Conservation (phyloP, 805 yeast species). For the Lachancea dasiensis region DNA sequence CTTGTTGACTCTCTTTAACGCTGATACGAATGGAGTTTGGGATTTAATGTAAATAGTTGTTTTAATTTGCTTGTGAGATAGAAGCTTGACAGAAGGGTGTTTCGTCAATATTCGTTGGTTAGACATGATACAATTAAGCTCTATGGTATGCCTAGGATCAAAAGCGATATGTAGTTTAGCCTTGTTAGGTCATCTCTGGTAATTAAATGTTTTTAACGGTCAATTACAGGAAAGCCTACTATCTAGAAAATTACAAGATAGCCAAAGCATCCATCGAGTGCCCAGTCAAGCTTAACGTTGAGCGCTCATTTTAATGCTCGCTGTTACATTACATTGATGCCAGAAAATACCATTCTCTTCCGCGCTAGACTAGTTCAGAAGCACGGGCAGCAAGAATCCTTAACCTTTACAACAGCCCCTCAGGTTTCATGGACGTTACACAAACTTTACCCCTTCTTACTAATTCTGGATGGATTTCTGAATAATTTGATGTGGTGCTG, state of each 20-base stretch:
- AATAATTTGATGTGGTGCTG: slow-evolving; percentile 27
- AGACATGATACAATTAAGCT: neutral
- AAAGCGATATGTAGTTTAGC: neutral
- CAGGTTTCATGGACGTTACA: slow-evolving; percentile 19
- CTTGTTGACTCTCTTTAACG: slow-evolving; percentile 57
- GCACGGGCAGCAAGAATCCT: slow-evolving; percentile 20
- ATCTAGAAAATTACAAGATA: too few species aligned
- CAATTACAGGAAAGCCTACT: too few species aligned
- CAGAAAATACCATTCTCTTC: slow-evolving; percentile 3
- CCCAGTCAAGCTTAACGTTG: too few species aligned
- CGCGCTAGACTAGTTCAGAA: slow-evolving; percentile 12
- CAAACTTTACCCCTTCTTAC: slow-evolving; percentile 25
- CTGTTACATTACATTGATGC: slow-evolving; percentile 1
- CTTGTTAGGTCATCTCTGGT: too few species aligned
- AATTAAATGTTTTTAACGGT: too few species aligned
- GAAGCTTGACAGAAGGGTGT: slow-evolving; percentile 24
- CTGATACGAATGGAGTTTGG: slow-evolving; percentile 66
- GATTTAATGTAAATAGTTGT: slow-evolving; percentile 55
- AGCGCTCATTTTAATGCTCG: neutral
- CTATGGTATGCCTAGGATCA: neutral
- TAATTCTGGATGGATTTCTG: slow-evolving; percentile 23
- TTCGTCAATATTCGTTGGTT: slow-evolving; percentile 13
- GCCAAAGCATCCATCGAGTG: too few species aligned
- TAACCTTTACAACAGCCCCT: slow-evolving; percentile 20
- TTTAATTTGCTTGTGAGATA: slow-evolving; percentile 40